These are phyloP conservation scores for Nemania sp. DNA, from an alignment of 2,329 filamentous ascomycete species.

Conservation along the genomic window DNA sequence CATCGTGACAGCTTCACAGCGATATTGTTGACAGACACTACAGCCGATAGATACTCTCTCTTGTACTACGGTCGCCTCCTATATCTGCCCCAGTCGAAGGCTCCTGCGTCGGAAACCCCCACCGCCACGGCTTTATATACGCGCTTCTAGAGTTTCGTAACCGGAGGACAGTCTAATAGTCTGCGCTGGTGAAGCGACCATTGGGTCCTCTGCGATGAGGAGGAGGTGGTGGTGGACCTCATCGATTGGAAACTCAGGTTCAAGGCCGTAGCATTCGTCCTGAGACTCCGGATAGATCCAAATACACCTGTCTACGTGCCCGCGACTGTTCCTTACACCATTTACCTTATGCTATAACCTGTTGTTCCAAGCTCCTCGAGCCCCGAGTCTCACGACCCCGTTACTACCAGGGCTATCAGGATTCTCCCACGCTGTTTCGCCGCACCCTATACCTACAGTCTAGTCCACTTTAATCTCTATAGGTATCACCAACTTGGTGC, in stretches of 20 bases:
- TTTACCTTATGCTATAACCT: constrained; percentile 45
- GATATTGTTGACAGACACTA: constrained; percentile 18
- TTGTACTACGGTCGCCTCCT: neutral
- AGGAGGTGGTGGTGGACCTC: constrained; percentile 52
- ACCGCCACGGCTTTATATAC: constrained; percentile 21
- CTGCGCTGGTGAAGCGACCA: constrained; percentile 46
- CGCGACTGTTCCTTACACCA: constrained; percentile 30
- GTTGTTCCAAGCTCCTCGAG: constrained; percentile 38
- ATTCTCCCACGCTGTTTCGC: constrained; percentile 21
- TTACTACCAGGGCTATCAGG: constrained; percentile 22
- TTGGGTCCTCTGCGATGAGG: constrained; percentile 54
- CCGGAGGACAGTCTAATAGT: constrained; percentile 19
- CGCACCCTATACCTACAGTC: constrained; percentile 28
- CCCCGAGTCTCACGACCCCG: constrained; percentile 29
- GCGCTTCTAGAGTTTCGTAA: constrained; percentile 5
- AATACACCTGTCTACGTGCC: constrained; percentile 35
- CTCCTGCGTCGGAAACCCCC: constrained; percentile 15
- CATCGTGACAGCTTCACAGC: constrained; percentile 12
- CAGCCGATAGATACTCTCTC: constrained; percentile 4
- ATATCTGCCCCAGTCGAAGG: constrained; percentile 25
- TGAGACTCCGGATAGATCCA: constrained; percentile 31
- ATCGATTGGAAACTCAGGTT: constrained; percentile 48
- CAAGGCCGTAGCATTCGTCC: constrained; percentile 44
- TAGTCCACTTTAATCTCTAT: constrained; percentile 34
- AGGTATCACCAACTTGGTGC: constrained; percentile 34